Evolutionary conservation across 2,329 filamentous ascomycete genomes (phyloP).

Genomic region (Periglandula ipomoeae): DNA sequence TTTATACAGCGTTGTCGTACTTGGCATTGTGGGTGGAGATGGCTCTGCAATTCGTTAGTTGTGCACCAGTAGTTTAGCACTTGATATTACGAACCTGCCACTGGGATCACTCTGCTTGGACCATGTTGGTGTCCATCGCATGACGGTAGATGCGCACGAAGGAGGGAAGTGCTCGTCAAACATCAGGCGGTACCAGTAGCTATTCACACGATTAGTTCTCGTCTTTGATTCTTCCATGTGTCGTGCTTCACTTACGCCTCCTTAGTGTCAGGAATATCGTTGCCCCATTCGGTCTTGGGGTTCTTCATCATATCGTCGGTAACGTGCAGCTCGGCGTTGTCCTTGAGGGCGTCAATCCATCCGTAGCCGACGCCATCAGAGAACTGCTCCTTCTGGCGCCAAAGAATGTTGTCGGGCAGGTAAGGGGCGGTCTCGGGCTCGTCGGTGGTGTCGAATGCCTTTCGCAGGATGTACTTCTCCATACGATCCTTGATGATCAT

Average conservation of each 20-base stretch:
- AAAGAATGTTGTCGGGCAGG: conserved; percentile 92
- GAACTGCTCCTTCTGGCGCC: conserved; percentile 99
- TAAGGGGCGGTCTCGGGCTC: conserved; percentile 76
- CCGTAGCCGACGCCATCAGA: conserved; percentile 97
- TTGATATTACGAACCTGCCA: conserved; percentile 53
- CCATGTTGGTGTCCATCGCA: conserved; percentile 97
- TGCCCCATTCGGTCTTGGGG: conserved; percentile 92
- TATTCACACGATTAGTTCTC: conserved; percentile 18
- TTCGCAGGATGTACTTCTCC: conserved; percentile 96
- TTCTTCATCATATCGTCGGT: conserved; percentile 98
- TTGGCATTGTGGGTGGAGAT: conserved; percentile 69
- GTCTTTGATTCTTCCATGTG: background rate
- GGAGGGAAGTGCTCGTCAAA: conserved; percentile 98
- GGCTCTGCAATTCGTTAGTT: conserved; percentile 42
- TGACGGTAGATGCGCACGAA: conserved; percentile 83
- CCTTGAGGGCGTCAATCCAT: conserved; percentile 97
- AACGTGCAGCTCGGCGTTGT: conserved; percentile 79
- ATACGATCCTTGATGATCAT: conserved; percentile 85
- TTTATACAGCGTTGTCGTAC: conserved; percentile 46
- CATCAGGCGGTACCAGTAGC: conserved; percentile 97
- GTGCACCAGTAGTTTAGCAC: background rate
- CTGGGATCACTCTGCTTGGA: conserved; percentile 92
- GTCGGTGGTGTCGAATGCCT: conserved; percentile 90
- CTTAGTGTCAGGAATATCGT: conserved; percentile 89
- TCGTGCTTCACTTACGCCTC: conserved; percentile 57